Conservation (phyloP, 2,329 filamentous ascomycete genomes). For the Trichoderma guizhouense region DNA sequence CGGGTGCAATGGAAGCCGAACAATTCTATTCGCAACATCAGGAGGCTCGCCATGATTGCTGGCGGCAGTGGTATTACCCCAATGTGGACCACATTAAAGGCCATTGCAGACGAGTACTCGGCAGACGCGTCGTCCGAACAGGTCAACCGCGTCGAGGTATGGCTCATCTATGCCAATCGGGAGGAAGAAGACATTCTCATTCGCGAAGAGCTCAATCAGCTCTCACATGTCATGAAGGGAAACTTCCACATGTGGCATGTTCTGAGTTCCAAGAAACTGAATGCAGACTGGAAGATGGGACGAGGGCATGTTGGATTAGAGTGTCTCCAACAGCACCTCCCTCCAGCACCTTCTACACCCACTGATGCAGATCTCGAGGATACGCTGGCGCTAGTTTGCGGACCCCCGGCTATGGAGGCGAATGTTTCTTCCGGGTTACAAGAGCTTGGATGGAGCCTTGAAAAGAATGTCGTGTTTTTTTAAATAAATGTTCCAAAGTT, state of each 20-base stretch:
- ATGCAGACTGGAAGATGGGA: background rate
- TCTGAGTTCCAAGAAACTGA: background rate
- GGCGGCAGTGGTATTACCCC: constrained; percentile 71
- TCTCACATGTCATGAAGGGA: background rate
- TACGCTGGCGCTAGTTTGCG: background rate
- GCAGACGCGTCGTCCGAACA: constrained; percentile 23
- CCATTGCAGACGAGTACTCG: constrained; percentile 35
- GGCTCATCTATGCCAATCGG: constrained; percentile 76
- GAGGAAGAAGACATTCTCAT: constrained; percentile 79
- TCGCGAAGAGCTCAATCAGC: constrained; percentile 31
- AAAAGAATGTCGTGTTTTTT: background rate
- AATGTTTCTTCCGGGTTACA: background rate
- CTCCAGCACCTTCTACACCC: background rate
- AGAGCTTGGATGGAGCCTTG: background rate
- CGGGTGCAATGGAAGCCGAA: background rate
- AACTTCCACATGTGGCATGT: background rate
- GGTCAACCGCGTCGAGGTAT: constrained; percentile 62
- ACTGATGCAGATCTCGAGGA: background rate
- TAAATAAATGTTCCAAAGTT: background rate
- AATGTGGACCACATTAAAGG: constrained; percentile 71
- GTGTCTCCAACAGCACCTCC: background rate
- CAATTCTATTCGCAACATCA: background rate
- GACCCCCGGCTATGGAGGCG: background rate
- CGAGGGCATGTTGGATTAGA: background rate
- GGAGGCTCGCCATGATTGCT: background rate